phyloP scores from a whole-genome alignment of 768 basidiomycete genomes.

The Leccinum subgranulosum region DNA sequence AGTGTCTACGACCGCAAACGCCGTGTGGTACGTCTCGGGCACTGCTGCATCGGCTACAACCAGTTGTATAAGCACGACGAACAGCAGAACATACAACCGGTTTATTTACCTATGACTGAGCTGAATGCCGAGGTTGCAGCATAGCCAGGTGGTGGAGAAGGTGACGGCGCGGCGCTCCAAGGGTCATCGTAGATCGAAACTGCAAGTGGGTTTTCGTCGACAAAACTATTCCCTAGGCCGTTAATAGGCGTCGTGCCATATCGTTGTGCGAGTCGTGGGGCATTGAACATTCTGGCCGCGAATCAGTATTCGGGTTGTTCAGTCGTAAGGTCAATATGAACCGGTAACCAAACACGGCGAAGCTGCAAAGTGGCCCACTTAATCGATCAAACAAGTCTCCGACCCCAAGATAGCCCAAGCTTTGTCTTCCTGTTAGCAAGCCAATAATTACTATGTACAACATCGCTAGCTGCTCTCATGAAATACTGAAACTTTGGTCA shows the following conservation, averaged over 20 bases:
- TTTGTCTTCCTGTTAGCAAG: slow-evolving; percentile 9
- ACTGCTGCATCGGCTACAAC: slow-evolving; percentile 72
- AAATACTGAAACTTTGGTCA: slow-evolving; percentile 2
- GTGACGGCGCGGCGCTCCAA: slow-evolving; percentile 74
- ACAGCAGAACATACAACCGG: neutral
- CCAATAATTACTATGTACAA: slow-evolving; percentile 23
- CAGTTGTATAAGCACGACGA: slow-evolving; percentile 9
- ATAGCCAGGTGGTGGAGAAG: slow-evolving; percentile 60
- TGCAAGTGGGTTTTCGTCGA: slow-evolving; percentile 73
- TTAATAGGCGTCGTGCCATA: slow-evolving; percentile 55
- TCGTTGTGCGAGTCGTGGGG: slow-evolving; percentile 69
- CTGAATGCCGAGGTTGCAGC: slow-evolving; percentile 53
- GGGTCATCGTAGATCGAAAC: slow-evolving; percentile 79
- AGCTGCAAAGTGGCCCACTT: neutral
- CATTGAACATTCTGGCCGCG: slow-evolving; percentile 69
- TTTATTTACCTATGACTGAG: slow-evolving; percentile 68
- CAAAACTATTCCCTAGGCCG: slow-evolving; percentile 68
- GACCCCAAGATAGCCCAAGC: neutral
- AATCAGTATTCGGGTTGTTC: slow-evolving; percentile 9
- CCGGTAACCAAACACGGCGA: neutral
- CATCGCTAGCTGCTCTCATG: slow-evolving; percentile 8
- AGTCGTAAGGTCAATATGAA: slow-evolving; percentile 7
- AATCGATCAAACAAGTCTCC: neutral
- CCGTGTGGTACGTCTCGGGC: slow-evolving; percentile 70
- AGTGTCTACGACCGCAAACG: slow-evolving; percentile 74